Evolutionary conservation across 192 early-diverging fungal genomes (phyloP).

Genomic region (Coemansia sp.): DNA sequence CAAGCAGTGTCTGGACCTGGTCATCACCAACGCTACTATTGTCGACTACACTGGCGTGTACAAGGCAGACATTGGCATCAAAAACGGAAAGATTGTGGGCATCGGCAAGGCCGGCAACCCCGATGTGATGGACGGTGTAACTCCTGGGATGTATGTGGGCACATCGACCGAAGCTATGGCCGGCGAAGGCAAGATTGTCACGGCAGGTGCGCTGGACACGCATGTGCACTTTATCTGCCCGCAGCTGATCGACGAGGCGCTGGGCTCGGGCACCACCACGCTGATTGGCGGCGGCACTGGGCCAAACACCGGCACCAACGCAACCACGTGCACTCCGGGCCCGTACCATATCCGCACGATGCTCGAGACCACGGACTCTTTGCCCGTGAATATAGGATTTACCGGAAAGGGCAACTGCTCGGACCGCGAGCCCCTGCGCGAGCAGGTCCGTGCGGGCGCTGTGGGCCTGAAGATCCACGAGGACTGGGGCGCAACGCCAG

Average conservation of each 20-base stretch:
- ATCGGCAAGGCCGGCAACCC: conserved; percentile 99
- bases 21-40: conserved; percentile 92
- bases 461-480: conserved; percentile 93
- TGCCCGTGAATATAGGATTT: conserved; percentile 91
- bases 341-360: conserved; percentile 81
- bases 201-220: conserved; percentile 90
- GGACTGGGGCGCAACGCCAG: conserved; percentile 95
- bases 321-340: conserved; percentile 94
- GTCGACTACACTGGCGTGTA: conserved; percentile 93
- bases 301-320: conserved; percentile 94
- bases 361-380: conserved; percentile 83
- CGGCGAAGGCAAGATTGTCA: conserved; percentile 88
- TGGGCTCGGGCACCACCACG: conserved; percentile 79
- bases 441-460: conserved; percentile 84
- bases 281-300: conserved; percentile 91
- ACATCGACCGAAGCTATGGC: conserved; percentile 88
- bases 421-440: conserved; percentile 62
- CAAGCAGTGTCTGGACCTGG: conserved; percentile 80
- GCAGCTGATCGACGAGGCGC: conserved; percentile 81
- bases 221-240: conserved; percentile 98
- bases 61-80: conserved; percentile 97
- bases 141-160: conserved; percentile 86
- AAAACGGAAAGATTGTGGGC: conserved; percentile 78
- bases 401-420: conserved; percentile 95
- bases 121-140: conserved; percentile 92